Base-by-base conservation (phyloP, 1,139 yeast genomes). In the Suhomyces taliae region DNA sequence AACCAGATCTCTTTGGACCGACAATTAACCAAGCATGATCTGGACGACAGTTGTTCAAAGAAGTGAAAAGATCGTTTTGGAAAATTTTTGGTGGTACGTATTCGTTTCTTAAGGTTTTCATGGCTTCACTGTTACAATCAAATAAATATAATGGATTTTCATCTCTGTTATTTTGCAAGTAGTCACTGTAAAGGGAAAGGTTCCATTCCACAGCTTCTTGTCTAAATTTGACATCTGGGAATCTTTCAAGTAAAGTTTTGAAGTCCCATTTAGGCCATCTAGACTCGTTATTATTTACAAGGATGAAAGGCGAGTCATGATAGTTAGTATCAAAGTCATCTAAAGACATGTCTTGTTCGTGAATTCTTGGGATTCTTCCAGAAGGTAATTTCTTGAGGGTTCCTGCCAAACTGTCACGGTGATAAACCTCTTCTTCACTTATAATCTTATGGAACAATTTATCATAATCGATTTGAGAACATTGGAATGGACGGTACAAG, bases 151-250 rank as follows among this genome's bases (percentile, higher is more conserved):
- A 69, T 4, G 97, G 97, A 31, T 83, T 82, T 62, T 90, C 97
- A 64, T 90, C 97, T 27, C 61, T 58, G 62, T 90, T 90, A 24
- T 68, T 53, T 8, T 67, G 61, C 60, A 85, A 77, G 61, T 90
- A 90, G 46, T 81, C 75, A 2, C 78, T 64, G 59, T 89, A 90
- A 24, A 81, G 70, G 0, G 69, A 55, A 24, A 90, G 70, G 10
- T 84, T 76, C 97, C 97, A 90, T 53, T 82, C 81, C 43, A 89
- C 93, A 33, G 89, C 82, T 64, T 90, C 97, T 62, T 90, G 96
- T 47, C 93, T 78, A 62, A 90, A 90, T 40, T 68, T 72, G 1
- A 78, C 83, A 33, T 78, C 65, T 0, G 90, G 82, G 55, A 83
- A 89, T 46, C 83, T 64, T 4, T 65, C 53, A 6, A 76, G 67